A percentile compares a stretch with the other conserved stretches of the same genome.
Conservation (phyloP, 805 yeast species). For the Kodamaea laetipori region DNA sequence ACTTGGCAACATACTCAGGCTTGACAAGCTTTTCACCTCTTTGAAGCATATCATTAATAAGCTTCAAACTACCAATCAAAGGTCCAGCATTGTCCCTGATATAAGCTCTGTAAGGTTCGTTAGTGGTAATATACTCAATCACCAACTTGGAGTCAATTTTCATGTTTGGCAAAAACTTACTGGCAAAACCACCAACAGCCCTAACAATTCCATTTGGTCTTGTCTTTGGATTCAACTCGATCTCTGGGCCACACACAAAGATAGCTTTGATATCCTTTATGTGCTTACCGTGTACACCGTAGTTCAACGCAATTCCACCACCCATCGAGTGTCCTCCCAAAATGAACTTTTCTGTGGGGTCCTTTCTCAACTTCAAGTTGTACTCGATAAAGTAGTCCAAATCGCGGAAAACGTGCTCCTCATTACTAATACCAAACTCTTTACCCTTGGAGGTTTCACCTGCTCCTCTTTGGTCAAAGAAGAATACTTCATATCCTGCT, state of each 20-base stretch:
- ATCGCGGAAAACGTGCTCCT: constrained; percentile 56
- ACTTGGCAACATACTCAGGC: constrained; percentile 35
- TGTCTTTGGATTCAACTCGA: constrained; percentile 58
- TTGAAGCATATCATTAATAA: constrained; percentile 60
- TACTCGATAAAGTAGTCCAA: constrained; percentile 56
- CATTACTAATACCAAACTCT: constrained; percentile 57
- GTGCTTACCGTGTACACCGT: constrained; percentile 50
- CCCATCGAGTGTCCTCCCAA: constrained; percentile 82
- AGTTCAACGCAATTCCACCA: constrained; percentile 68
- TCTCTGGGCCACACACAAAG: constrained; percentile 60
- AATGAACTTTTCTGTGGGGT: constrained; percentile 42
- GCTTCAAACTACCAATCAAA: constrained; percentile 54
- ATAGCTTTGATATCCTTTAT: constrained; percentile 41
- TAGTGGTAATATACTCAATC: constrained; percentile 55
- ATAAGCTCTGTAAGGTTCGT: constrained; percentile 48
- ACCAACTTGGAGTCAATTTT: constrained; percentile 58
- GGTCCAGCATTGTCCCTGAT: constrained; percentile 41
- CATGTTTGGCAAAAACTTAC: constrained; percentile 46
- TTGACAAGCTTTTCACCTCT: constrained; percentile 59
- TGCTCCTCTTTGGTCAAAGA: constrained; percentile 76
- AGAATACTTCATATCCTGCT: constrained; percentile 64
- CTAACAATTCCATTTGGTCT: constrained; percentile 52
- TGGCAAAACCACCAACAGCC: constrained; percentile 41
- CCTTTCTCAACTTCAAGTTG: constrained; percentile 38
- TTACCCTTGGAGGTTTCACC: constrained; percentile 63